phyloP scores from a whole-genome alignment of 2,329 filamentous ascomycete genomes.

The Penicillium polonicum region DNA sequence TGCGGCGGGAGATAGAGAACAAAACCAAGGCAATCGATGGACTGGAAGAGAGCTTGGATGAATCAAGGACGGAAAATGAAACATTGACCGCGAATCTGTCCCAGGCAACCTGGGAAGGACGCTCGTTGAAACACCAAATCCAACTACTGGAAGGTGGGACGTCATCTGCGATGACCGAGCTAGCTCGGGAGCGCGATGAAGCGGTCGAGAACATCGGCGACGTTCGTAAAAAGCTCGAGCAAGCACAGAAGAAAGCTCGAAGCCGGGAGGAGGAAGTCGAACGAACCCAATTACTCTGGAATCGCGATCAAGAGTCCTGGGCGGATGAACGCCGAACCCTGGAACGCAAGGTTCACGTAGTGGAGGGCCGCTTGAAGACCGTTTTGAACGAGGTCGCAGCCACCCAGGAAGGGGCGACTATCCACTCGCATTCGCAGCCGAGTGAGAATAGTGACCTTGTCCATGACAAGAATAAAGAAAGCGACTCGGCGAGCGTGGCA shows the following conservation, averaged over 20 bases:
- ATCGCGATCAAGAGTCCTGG: slow-evolving; percentile 80
- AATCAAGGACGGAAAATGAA: slow-evolving; percentile 72
- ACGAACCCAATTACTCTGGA: slow-evolving; percentile 76
- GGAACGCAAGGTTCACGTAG: slow-evolving; percentile 84
- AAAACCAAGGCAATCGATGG: slow-evolving; percentile 84
- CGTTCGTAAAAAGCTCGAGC: slow-evolving; percentile 72
- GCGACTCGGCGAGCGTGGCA: slow-evolving; percentile 69
- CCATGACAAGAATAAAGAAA: slow-evolving; percentile 60
- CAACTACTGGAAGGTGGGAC: slow-evolving; percentile 84
- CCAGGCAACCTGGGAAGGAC: slow-evolving; percentile 69
- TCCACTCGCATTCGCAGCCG: slow-evolving; percentile 31
- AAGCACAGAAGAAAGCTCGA: slow-evolving; percentile 72
- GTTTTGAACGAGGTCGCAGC: slow-evolving; percentile 77
- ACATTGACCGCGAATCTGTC: slow-evolving; percentile 62
- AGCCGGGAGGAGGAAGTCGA: slow-evolving; percentile 80
- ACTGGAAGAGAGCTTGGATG: slow-evolving; percentile 72
- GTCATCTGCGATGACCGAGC: slow-evolving; percentile 76
- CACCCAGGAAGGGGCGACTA: slow-evolving; percentile 36
- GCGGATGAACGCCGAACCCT: slow-evolving; percentile 76
- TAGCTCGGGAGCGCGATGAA: slow-evolving; percentile 82
- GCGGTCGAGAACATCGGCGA: slow-evolving; percentile 72
- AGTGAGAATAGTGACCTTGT: slow-evolving; percentile 63
- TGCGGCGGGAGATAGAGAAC: slow-evolving; percentile 86
- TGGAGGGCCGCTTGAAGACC: slow-evolving; percentile 78
- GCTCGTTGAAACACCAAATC: slow-evolving; percentile 80